phyloP scores from a whole-genome alignment of 1,284 basidiomycete genomes.

The Tremellales sp. region DNA sequence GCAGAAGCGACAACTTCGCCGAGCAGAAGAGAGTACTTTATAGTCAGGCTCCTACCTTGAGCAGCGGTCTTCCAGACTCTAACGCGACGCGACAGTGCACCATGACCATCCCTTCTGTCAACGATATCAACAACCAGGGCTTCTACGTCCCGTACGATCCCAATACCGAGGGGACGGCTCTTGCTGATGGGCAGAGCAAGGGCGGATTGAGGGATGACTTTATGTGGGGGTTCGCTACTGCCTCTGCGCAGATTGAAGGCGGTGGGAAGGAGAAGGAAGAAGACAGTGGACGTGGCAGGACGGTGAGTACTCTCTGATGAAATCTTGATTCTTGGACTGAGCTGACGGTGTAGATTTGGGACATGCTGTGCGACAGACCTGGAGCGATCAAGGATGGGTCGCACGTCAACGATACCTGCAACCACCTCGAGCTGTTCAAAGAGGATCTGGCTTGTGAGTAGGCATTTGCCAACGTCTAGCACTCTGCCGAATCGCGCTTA shows the following conservation, averaged over 20 bases:
- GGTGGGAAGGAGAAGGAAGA: constrained; percentile 25
- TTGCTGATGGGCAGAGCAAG: background rate
- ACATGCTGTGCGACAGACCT: constrained; percentile 63
- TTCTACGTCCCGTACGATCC: background rate
- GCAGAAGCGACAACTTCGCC: no score
- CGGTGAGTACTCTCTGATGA: constrained; percentile 14
- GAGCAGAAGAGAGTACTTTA: no score
- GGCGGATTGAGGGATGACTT: constrained; percentile 51
- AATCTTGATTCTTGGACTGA: constrained; percentile 1
- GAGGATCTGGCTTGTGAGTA: constrained; percentile 58
- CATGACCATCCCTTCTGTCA: background rate
- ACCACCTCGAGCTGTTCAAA: constrained; percentile 64
- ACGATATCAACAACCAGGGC: background rate
- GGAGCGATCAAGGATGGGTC: constrained; percentile 64
- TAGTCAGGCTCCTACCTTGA: no score
- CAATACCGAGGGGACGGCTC: background rate
- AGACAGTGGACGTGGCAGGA: constrained; percentile 25
- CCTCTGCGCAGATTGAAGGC: constrained; percentile 32
- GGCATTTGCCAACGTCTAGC: no score
- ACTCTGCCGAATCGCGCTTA: background rate
- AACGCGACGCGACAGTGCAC: no score
- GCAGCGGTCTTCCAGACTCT: no score
- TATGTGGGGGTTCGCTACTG: constrained; percentile 40
- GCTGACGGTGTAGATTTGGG: constrained; percentile 65
- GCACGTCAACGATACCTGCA: constrained; percentile 64